Percentiles rank a stretch among this genome's conserved stretches.
Evolutionary conservation across 1,284 basidiomycete species (phyloP).

Genomic region (Marasmius oreades): DNA sequence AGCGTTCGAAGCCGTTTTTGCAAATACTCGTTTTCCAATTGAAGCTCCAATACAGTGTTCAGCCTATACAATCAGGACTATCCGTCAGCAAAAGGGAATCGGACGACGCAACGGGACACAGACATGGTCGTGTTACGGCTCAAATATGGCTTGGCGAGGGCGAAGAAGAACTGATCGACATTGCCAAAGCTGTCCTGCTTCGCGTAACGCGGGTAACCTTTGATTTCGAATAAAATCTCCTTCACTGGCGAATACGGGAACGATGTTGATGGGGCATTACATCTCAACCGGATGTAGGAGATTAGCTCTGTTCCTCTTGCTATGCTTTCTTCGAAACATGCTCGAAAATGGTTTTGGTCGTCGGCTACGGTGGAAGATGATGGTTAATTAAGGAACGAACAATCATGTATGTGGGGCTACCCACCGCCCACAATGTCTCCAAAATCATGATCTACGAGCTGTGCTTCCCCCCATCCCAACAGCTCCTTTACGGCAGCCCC

Average conservation of each 20-base stretch:
- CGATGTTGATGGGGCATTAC: conserved; percentile 14
- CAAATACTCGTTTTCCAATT: conserved; percentile 72
- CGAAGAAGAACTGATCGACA: conserved; percentile 59
- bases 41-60: conserved; percentile 74
- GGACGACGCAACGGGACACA: conserved; percentile 23
- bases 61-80: conserved; percentile 42
- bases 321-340: conserved; percentile 54
- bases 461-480: conserved; percentile 71
- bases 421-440: conserved; percentile 63
- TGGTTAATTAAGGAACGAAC: conserved; percentile 7
- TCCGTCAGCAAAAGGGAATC: conserved; percentile 1
- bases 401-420: conserved; percentile 22
- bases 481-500: conserved; percentile 66
- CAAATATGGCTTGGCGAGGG: conserved; percentile 74
- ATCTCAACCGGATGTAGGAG: conserved; percentile 62
- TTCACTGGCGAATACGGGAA: conserved; percentile 20
- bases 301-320: conserved; percentile 44
- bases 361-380: conserved; percentile 38
- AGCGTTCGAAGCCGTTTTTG: conserved; percentile 49
- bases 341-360: conserved; percentile 56
- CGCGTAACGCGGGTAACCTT: conserved; percentile 61
- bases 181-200: conserved; percentile 28
- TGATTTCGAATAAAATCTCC: conserved; percentile 71
- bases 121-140: conserved; percentile 70
- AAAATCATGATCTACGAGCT: conserved; percentile 67